Percentiles rank a stretch among this genome's conserved stretches.
Evolutionary conservation across 495 filamentous ascomycete species (phyloP).

Genomic region (Neurospora sp.): DNA sequence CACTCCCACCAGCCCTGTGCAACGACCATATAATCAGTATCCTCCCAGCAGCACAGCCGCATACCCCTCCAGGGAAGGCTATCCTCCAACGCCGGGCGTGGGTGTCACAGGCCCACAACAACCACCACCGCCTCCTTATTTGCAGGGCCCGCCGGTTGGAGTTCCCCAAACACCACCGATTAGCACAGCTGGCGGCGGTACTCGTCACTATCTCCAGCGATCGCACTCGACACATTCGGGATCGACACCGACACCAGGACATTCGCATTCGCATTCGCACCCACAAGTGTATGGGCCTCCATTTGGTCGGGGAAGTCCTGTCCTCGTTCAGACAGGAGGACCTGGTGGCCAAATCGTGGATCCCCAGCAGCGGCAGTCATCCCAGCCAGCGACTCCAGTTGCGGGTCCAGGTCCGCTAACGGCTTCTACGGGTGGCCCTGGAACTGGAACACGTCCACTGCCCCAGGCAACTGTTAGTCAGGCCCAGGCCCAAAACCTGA

Average conservation of each 20-base stretch:
- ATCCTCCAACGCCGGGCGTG: slow-evolving; percentile 28
- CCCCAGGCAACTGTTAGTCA: slow-evolving; percentile 13
- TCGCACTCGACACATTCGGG: slow-evolving; percentile 36
- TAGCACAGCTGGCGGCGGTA: slow-evolving; percentile 36
- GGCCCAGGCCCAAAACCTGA: slow-evolving; percentile 8
- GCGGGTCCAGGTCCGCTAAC: slow-evolving; percentile 28
- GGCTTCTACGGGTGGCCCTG: neutral
- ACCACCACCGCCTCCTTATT: neutral
- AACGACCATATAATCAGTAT: slow-evolving; percentile 33
- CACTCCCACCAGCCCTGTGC: slow-evolving; percentile 40
- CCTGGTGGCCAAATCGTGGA: slow-evolving; percentile 14
- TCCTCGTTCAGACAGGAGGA: too few relatives aligned
- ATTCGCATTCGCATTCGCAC: slow-evolving; percentile 38
- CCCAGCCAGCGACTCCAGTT: slow-evolving; percentile 47
- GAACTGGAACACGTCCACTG: neutral
- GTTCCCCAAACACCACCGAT: slow-evolving; percentile 43
- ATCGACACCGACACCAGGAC: slow-evolving; percentile 43
- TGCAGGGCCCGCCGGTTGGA: slow-evolving; percentile 25
- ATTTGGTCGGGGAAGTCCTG: slow-evolving; percentile 43
- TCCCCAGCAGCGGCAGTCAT: slow-evolving; percentile 36
- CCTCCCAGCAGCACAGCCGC: slow-evolving; percentile 18
- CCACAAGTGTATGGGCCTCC: slow-evolving; percentile 35
- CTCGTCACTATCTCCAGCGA: slow-evolving; percentile 21
- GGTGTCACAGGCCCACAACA: slow-evolving; percentile 33
- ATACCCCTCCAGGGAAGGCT: slow-evolving; percentile 38